phyloP scores from a whole-genome alignment of 768 basidiomycete species.

The Mycena rebaudengoi region DNA sequence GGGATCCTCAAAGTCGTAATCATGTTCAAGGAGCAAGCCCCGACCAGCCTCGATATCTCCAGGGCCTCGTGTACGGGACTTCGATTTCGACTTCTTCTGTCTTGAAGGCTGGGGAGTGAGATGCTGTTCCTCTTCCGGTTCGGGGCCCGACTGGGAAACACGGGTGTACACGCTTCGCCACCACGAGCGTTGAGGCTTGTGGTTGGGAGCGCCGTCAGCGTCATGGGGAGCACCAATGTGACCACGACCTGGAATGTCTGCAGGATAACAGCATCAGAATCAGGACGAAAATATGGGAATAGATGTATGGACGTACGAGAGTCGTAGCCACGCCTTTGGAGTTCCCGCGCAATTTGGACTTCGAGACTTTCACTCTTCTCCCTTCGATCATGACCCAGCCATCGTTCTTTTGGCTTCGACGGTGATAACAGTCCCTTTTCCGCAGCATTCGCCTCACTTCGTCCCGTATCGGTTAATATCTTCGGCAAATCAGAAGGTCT shows the following conservation, averaged over 20 bases:
- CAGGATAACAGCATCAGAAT: not conserved
- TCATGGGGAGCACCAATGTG: constrained; percentile 27
- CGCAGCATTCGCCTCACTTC: constrained; percentile 26
- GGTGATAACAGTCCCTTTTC: constrained; percentile 17
- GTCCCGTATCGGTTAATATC: not conserved
- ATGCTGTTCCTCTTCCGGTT: constrained; percentile 33
- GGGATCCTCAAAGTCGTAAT: constrained; percentile 47
- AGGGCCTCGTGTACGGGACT: constrained; percentile 14
- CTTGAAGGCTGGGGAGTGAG: constrained; percentile 20
- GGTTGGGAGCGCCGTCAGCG: constrained; percentile 26
- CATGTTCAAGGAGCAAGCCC: constrained; percentile 28
- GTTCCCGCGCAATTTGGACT: constrained; percentile 61
- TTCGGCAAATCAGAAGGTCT: constrained; percentile 32
- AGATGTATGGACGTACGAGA: constrained; percentile 39
- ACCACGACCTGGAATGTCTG: constrained; percentile 33
- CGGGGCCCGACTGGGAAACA: constrained; percentile 53
- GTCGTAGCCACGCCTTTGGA: constrained; percentile 56
- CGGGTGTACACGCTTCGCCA: constrained; percentile 65
- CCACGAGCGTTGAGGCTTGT: constrained; percentile 56
- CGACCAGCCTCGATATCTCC: constrained; percentile 25
- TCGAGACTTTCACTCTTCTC: constrained; percentile 65
- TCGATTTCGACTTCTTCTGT: constrained; percentile 25
- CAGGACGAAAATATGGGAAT: not conserved
- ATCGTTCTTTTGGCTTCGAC: not conserved
- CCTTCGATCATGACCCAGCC: constrained; percentile 41